Base-by-base conservation (phyloP, 306 rosid genomes). In the Pterocarpus santalinus region DNA sequence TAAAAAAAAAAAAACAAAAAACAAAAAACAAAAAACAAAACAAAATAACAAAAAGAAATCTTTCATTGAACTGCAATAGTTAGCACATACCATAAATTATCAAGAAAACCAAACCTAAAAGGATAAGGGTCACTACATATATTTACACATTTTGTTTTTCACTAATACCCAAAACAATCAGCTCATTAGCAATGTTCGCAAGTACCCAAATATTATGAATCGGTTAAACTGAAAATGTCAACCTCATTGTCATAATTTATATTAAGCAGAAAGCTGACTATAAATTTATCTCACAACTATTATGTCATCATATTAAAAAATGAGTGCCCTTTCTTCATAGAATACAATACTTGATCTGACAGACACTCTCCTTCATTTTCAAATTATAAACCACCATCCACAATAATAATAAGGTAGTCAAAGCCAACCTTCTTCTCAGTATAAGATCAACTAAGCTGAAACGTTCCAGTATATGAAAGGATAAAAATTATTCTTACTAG, bases 341-440 rank as follows among this genome's bases (percentile, higher is more conserved):
- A 36, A 36, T 28, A 46, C 3, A 9, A 71, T 14, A 51, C 53
- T 35, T 65, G 9, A 16, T 64, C 61, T 51, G 36, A 36, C 15
- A 65, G 34, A 76, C 81, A 77, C 47, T 35, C 49, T n/a, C 52
- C 7, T 47, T 34, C 15, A 76, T 47, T 43, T 51, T 77, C 38
- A 70, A 38, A 76, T 49, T 34, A 76, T 36, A 52, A 61, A 70
- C 64, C 2, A 58, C 14, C 56, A n/a, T n/a, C 46, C 55, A 49
- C 15, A 49, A 49, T 49, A 43, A 69, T 43, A 68, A 16, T 43
- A 67, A 78, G 56, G 49, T 10, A 56, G 10, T 75, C 57, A 14
- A 46, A 61, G 34, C 14, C 51, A 16, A 16, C 35, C 52, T 2
- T 72, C 13, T 34, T 16, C 12, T 16, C 15, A 39, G 15, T 9